Percentiles rank a stretch among this genome's conserved stretches.
Evolutionary conservation across 2,329 filamentous ascomycete genomes (phyloP).

Genomic region (Colletotrichum tofieldiae): DNA sequence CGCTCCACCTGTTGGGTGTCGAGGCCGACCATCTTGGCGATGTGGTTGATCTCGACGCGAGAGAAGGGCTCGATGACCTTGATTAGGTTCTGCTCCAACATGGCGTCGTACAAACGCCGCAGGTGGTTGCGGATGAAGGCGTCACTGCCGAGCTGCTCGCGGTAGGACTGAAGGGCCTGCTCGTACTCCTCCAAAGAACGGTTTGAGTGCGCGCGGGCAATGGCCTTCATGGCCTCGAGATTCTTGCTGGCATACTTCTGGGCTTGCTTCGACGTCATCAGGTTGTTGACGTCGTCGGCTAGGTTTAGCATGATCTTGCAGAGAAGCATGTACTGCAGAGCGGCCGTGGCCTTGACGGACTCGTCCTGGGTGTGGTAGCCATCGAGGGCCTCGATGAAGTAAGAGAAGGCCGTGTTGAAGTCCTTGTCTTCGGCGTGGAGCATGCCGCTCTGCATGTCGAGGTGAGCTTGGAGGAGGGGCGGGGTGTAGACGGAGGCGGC

Average conservation of each 20-base stretch:
- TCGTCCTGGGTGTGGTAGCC: slow-evolving; percentile 97
- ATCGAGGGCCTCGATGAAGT: slow-evolving; percentile 99
- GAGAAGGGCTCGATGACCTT: slow-evolving; percentile 99
- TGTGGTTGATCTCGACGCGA: slow-evolving; percentile 95
- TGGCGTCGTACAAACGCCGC: slow-evolving; percentile 94
- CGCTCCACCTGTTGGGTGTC: slow-evolving; percentile 97
- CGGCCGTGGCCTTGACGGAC: slow-evolving; percentile 89
- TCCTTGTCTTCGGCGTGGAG: slow-evolving; percentile 98
- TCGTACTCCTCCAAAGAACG: slow-evolving; percentile 98
- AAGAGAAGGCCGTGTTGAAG: slow-evolving; percentile 98
- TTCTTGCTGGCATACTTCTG: slow-evolving; percentile 96
- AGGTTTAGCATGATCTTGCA: slow-evolving; percentile 99
- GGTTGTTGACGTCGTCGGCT: slow-evolving; percentile 93
- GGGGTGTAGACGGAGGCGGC: slow-evolving; percentile 98
- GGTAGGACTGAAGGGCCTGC: slow-evolving; percentile 89
- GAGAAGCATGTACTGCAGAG: slow-evolving; percentile 98
- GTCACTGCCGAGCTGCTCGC: slow-evolving; percentile 94
- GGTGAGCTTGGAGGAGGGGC: slow-evolving; percentile 91
- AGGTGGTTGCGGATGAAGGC: slow-evolving; percentile 98
- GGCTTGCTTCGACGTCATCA: slow-evolving; percentile 97
- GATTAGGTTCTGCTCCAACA: slow-evolving; percentile 99
- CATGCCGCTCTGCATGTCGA: slow-evolving; percentile 99
- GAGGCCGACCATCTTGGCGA: slow-evolving; percentile 97
- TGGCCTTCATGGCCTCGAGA: slow-evolving; percentile 99
- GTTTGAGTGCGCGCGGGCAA: slow-evolving; percentile 95